phyloP scores from a whole-genome alignment of 2,329 filamentous ascomycete genomes.

The Diplocarpon rosae region DNA sequence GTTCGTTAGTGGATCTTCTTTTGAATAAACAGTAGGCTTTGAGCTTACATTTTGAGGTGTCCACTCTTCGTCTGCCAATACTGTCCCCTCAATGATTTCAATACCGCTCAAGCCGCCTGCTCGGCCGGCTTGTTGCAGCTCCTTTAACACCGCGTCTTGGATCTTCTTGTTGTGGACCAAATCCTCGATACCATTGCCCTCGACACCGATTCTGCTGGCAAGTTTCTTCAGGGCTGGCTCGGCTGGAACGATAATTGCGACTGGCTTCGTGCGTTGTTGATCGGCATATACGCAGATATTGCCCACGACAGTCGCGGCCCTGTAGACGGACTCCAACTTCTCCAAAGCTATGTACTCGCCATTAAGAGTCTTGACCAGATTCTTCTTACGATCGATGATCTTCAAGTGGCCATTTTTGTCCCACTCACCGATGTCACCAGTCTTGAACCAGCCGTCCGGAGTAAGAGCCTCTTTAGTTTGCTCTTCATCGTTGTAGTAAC shows the following conservation, averaged over 20 bases:
- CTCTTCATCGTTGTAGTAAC: slow-evolving; percentile 77
- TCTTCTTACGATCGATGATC: slow-evolving; percentile 84
- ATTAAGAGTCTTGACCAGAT: slow-evolving; percentile 84
- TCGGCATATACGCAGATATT: slow-evolving; percentile 87
- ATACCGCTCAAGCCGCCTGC: slow-evolving; percentile 57
- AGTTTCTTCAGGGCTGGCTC: slow-evolving; percentile 51
- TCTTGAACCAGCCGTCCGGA: slow-evolving; percentile 89
- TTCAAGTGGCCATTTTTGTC: slow-evolving; percentile 59
- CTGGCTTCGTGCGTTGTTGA: slow-evolving; percentile 60
- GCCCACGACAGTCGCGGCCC: slow-evolving; percentile 63
- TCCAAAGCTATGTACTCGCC: slow-evolving; percentile 96
- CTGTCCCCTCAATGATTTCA: slow-evolving; percentile 66
- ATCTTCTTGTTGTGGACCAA: slow-evolving; percentile 60
- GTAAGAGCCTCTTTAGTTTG: slow-evolving; percentile 73
- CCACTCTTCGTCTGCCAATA: slow-evolving; percentile 79
- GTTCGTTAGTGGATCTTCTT: slow-evolving; percentile 21
- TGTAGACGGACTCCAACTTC: slow-evolving; percentile 88
- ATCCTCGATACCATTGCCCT: slow-evolving; percentile 50
- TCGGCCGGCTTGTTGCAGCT: slow-evolving; percentile 54
- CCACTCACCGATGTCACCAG: slow-evolving; percentile 74
- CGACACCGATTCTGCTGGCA: slow-evolving; percentile 49
- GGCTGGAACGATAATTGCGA: slow-evolving; percentile 67
- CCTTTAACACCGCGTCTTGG: slow-evolving; percentile 49
- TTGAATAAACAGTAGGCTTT: slow-evolving; percentile 16
- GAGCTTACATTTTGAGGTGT: slow-evolving; percentile 68